Evolutionary conservation across 768 basidiomycete species (phyloP), one percentile per base, ranked within the genome.

Genomic region (Cystobasidium ongulense): DNA sequence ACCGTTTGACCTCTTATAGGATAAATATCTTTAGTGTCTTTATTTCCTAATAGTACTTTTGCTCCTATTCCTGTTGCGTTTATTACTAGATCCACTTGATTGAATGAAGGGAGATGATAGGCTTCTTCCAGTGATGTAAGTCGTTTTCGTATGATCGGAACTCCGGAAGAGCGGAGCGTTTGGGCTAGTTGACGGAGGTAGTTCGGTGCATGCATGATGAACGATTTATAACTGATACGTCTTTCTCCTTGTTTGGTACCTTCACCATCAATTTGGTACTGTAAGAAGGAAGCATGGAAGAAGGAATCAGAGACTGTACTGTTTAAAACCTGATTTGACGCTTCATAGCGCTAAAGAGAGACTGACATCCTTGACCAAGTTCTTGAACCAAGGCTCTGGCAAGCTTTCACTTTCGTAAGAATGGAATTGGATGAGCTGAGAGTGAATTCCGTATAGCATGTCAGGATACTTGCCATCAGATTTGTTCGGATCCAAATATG

Each of bases 1-100:
- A 75, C 57, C 10, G 74, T 72, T 33, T 75, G 74, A 23, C 74
- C 74, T 75, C 66, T 31, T 29, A 75, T 75, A 31, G 74, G 74
- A 59, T 71, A 71, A 46, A 74, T 35, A 25, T 39, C 71, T 27
- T 54, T 61, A 3, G 18, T 41, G 31, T 70, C 74, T 62, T 52
- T 41, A 17, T 57, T 54, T 17, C 74, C 74, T 4, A 75, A 46
- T 7, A 75, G 38, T 11, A 66, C 27, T n/a, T 43, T 29, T 23
- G 74, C 74, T 21, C 74, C 74, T n/a, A 75, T 54, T 1, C 67
- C 74, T 23, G 54, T 52, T 33, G 67, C 66, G 25, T 75, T 75
- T 27, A 75, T 62, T 21, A 75, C 74, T 4, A 75, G 8, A 18
- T n/a, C 10, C 4, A 65, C 63, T 27, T 38, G 31, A 2, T 70